Evolutionary conservation across 768 basidiomycete species (phyloP).

Genomic region (Astraeus odoratus): DNA sequence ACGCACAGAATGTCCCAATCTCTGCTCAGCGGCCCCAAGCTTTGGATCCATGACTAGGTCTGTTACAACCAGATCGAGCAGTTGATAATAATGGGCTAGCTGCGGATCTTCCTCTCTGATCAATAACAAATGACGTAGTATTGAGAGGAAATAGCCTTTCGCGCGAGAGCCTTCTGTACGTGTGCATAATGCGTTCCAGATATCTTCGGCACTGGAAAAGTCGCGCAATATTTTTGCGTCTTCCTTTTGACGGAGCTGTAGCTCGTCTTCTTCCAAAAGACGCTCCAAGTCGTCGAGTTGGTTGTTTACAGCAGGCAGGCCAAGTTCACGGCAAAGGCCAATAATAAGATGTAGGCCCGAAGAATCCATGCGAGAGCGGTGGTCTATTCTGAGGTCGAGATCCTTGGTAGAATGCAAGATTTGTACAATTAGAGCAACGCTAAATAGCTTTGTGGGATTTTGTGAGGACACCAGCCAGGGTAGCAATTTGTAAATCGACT

Average conservation of each 20-base stretch:
- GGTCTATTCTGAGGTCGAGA: slow-evolving; percentile 76
- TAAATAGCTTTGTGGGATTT: slow-evolving; percentile 29
- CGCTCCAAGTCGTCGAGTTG: slow-evolving; percentile 56
- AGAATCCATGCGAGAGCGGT: slow-evolving; percentile 85
- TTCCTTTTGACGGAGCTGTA: slow-evolving; percentile 60
- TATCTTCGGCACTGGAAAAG: slow-evolving; percentile 76
- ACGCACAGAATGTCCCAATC: slow-evolving; percentile 86
- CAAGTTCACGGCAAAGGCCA: slow-evolving; percentile 59
- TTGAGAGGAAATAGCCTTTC: slow-evolving; percentile 81
- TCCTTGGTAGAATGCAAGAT: slow-evolving; percentile 65
- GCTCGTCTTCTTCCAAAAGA: slow-evolving; percentile 70
- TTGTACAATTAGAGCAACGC: slow-evolving; percentile 65
- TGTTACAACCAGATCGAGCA: slow-evolving; percentile 83
- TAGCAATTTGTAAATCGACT: slow-evolving; percentile 17
- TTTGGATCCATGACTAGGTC: slow-evolving; percentile 93
- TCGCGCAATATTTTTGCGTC: slow-evolving; percentile 72
- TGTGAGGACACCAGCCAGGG: slow-evolving; percentile 8
- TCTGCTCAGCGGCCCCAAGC: slow-evolving; percentile 72
- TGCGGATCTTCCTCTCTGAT: slow-evolving; percentile 83
- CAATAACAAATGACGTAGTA: slow-evolving; percentile 88
- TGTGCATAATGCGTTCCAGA: slow-evolving; percentile 76
- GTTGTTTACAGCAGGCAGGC: slow-evolving; percentile 55
- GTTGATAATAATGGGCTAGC: slow-evolving; percentile 82
- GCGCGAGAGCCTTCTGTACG: slow-evolving; percentile 76
- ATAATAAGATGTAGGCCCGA: slow-evolving; percentile 76